Base-by-base conservation (phyloP, 1,284 basidiomycete genomes). In the Thelephora terrestris region DNA sequence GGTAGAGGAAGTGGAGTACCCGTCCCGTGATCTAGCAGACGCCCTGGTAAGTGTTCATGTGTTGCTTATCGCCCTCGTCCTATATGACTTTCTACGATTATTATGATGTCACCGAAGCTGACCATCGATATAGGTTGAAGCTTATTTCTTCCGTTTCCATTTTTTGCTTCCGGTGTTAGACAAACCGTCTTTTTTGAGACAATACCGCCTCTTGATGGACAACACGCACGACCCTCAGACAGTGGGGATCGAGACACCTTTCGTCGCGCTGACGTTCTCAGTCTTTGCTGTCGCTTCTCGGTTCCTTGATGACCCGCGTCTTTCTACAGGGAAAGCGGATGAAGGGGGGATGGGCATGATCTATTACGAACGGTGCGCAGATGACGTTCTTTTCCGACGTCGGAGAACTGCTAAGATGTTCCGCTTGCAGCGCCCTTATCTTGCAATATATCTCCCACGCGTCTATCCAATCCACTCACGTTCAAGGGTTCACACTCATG, bases 361-460 rank as follows among this genome's bases (percentile, higher is more conserved):
- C 18, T 91, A 81, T 64, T 89, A 89, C 62, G 87, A 91, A 70
- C 78, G 84, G 87, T 85, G 61, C 46, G 74, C 61, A 29, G 20
- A 43, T 38, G 23, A 16, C 27, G 10, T 48, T 43, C 35, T 34
- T 43, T 50, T 48, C 29, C 47, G 17, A 21, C 27, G 42, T 25
- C 47, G 47, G 24, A 37, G 18, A 20, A 37, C 46, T 47, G 43
- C 49, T 52, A 48, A 52, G 52, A 35, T 51, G 23, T 6, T 10
- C 12, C 29, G 47, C 48, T 47, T 39, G 25, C 57, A 91, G 88
- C 51, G 85, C 91, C 29, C 76, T 93, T 63, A 81, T 93, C 50
- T 69, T 93, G 36, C 87, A 91, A 61, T 91, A 91, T 62, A 91
- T 91, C 67, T 90, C 85, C 55, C 85, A 81, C 62, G 79, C 81